Conservation (phyloP, 2,329 filamentous ascomycete genomes). For the Simplicillium aogashimaense region DNA sequence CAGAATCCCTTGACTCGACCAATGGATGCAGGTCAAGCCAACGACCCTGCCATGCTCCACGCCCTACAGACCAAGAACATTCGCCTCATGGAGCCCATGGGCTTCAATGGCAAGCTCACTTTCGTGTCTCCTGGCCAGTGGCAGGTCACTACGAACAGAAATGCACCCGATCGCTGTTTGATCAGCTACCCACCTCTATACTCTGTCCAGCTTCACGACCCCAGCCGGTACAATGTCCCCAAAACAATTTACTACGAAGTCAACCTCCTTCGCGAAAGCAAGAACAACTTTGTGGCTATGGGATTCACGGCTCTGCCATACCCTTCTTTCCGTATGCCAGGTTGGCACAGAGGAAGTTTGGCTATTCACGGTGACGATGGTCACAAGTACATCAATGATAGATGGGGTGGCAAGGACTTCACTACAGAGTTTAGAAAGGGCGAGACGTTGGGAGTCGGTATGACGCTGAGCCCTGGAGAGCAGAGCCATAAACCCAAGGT, state of each 20-base stretch:
- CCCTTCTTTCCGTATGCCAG: conserved; percentile 66
- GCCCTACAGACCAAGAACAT: conserved; percentile 44
- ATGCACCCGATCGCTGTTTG: conserved; percentile 51
- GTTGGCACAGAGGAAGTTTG: conserved; percentile 68
- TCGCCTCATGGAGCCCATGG: conserved; percentile 39
- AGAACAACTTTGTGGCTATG: conserved; percentile 46
- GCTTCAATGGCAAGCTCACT: conserved; percentile 35
- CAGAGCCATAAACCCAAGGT: conserved; percentile 16
- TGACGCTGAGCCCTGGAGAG: conserved; percentile 41
- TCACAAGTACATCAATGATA: conserved; percentile 64
- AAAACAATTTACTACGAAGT: conserved; percentile 66
- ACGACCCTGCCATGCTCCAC: conserved; percentile 22
- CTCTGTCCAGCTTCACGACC: conserved; percentile 47
- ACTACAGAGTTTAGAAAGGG: conserved; percentile 52
- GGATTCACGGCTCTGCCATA: conserved; percentile 68
- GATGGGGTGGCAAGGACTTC: conserved; percentile 62
- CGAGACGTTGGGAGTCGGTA: conserved; percentile 62
- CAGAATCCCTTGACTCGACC: conserved; percentile 49
- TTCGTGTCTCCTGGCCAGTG: conserved; percentile 41
- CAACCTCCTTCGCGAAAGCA: conserved; percentile 36
- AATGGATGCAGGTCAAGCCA: conserved; percentile 30
- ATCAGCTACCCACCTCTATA: conserved; percentile 63
- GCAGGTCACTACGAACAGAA: conserved; percentile 28
- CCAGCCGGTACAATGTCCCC: conserved; percentile 28
- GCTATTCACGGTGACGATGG: conserved; percentile 78